These are phyloP conservation scores for Naganishia onofrii DNA, from an alignment of 768 basidiomycete species.

Conservation along the genomic window DNA sequence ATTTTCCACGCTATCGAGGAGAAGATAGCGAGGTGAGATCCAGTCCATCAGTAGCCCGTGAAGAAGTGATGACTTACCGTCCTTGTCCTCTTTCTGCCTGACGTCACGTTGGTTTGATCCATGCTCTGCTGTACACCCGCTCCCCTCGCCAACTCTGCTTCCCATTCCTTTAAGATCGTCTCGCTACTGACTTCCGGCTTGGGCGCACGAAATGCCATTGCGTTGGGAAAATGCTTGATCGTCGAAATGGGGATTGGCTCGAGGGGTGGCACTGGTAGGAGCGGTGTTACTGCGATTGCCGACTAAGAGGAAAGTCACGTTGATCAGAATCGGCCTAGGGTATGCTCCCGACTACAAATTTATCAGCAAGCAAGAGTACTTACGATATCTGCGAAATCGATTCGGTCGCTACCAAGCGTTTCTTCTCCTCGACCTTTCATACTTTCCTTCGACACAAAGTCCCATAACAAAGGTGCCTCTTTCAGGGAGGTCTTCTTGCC, in stretches of 20 bases:
- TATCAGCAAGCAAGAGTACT: neutral
- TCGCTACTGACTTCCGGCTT: constrained; percentile 2
- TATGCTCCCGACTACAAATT: too few species aligned
- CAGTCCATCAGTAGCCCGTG: neutral
- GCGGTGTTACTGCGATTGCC: constrained; percentile 17
- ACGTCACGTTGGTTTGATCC: neutral
- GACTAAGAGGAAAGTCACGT: neutral
- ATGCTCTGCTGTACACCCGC: neutral
- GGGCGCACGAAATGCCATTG: constrained; percentile 29
- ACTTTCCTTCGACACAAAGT: constrained; percentile 19
- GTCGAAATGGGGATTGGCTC: constrained; percentile 26
- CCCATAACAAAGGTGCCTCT: constrained; percentile 27
- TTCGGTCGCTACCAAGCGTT: neutral
- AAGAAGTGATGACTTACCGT: neutral
- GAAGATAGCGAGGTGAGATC: neutral
- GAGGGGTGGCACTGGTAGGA: neutral
- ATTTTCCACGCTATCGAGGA: constrained; percentile 6
- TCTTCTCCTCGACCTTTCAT: neutral
- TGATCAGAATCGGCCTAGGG: neutral
- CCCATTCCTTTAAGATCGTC: constrained; percentile 19
- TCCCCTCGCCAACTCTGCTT: constrained; percentile 1
- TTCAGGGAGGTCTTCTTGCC: neutral
- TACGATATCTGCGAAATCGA: neutral
- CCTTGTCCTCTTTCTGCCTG: neutral
- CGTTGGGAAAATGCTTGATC: constrained; percentile 24